These are phyloP conservation scores for Hanseniaspora valbyensis DNA, from an alignment of 805 yeast genomes.

Conservation along the genomic window DNA sequence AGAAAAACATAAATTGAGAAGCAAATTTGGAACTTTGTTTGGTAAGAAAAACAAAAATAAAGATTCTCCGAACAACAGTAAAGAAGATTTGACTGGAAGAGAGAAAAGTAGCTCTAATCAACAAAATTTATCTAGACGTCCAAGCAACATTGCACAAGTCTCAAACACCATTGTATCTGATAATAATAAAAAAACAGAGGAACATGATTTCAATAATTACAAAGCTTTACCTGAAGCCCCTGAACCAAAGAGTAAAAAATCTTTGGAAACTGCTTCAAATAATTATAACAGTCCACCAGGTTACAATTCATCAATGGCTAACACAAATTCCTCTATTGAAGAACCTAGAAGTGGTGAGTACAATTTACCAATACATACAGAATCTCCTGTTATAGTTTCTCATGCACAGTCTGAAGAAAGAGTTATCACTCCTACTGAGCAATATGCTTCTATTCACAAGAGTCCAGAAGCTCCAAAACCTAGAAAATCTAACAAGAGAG, in stretches of 20 bases:
- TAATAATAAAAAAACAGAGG: not conserved
- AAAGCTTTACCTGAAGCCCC: constrained; percentile 9
- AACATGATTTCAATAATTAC: not conserved
- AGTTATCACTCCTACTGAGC: constrained; percentile 3
- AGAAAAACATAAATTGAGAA: constrained; percentile 37
- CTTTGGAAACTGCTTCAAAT: not conserved
- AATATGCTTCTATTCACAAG: constrained; percentile 14
- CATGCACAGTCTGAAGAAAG: not conserved
- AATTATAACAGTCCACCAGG: not conserved
- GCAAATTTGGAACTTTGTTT: constrained; percentile 66
- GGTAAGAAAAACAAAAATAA: constrained; percentile 47
- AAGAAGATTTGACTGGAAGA: not conserved
- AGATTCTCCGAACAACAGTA: constrained; percentile 17
- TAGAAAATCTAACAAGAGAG: constrained; percentile 20
- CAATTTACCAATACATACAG: not conserved
- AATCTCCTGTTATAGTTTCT: not conserved
- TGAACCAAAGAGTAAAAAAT: not conserved
- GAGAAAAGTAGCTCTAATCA: not conserved
- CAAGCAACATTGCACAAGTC: constrained; percentile 10
- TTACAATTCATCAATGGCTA: too few relatives aligned
- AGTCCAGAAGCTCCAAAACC: constrained; percentile 23
- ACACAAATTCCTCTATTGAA: too few relatives aligned
- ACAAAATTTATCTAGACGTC: not conserved
- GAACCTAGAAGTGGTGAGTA: too few relatives aligned
- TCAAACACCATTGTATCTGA: not conserved